Base-by-base conservation (phyloP, 768 basidiomycete genomes). In the Leccinellum rugosiceps region DNA sequence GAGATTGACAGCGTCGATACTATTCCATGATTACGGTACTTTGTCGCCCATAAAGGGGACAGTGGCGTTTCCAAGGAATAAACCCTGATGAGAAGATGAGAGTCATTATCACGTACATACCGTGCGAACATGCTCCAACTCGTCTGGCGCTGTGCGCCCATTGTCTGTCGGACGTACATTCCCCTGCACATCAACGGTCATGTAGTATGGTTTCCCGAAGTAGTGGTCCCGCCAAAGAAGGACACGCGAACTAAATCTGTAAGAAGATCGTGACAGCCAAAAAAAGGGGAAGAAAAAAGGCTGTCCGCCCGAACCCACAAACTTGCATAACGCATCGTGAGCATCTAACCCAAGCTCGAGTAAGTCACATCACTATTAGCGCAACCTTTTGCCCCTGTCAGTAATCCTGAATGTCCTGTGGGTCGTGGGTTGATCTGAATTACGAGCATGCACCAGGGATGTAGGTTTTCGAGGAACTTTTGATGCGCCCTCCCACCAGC, bases 1-100 rank as follows among this genome's bases (percentile, higher is more conserved):
- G 44, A 8, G 13, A 15, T 23, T 45, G 44, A 23, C 14, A 45
- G 44, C 19, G 14, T 14, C 8, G 44, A 9, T 2, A 19, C 3
- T 25, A 31, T 60, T 23, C 45, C 49, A 51, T 30, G 28, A 41
- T 46, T n/a, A n/a, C 28, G 10, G 34, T 56, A 57, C 44, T 25
- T 47, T 21, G 30, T 23, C n/a, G 19, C 28, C 30, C 21, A 13
- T 11, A 14, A 25, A 25, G 44, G 43, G 59, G n/a, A 46, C 15
- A 17, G 26, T 35, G 48, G 30, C 48, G 32, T 58, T 55, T 47
- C 49, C 35, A 50, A 38, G 59, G 23, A 28, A 41, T 19, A 60
- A 50, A 15, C 35, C 53, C 31, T 11, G 41, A 25, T 31, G 25
- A 53, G 44, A 45, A 45, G 8, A 45, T 21, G 23, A 19, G 9